Base-by-base conservation (phyloP, 805 yeast genomes). In the Metschnikowia picachoensis region DNA sequence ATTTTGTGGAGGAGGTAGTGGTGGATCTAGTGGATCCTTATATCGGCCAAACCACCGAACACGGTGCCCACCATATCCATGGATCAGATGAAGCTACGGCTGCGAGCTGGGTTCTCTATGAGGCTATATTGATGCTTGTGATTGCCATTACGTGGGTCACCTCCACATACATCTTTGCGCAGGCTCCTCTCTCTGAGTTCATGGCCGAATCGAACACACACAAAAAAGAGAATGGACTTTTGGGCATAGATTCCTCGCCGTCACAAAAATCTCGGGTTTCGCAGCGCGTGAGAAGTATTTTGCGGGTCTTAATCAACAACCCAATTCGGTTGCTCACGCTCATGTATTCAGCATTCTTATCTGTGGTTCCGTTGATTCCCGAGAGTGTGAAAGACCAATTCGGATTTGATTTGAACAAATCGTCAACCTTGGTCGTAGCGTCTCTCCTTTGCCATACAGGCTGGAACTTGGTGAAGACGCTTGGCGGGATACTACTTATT, bases 1-100 rank as follows among this genome's bases (percentile, higher is more conserved):
- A 92, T 64, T 74, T 87, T n/a, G 56, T 87, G 14, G 97, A 92
- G 64, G 96, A 88, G 51, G 56, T 80, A 27, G 71, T 78, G 10
- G 60, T 62, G 4, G 57, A 74, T 14, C 71, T 70, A 11, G 69
- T 69, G 8, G 70, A 60, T 8, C 48, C 53, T 7, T 31, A 46
- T 11, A 34, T 48, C 3, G 65, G 58, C 11, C 59, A 49, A 33
- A 47, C 35, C 54, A 53, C 31, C 54, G 60, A 31, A 28, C 70
- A 63, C 40, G 67, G 62, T 27, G 64, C 74, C 1, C 75, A 70
- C 49, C 75, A 70, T 48, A 65, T 70, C 9, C 77, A 72, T 50
- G 66, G 63, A 13, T 59, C 58, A 6, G 28, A 17, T 8, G 55
- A 52, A 8, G 25, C 31, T 27, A 53, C 55, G 9, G 41, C 43